phyloP scores from a whole-genome alignment of 352 stramenopile species.

The Thalassiosira hispida region DNA sequence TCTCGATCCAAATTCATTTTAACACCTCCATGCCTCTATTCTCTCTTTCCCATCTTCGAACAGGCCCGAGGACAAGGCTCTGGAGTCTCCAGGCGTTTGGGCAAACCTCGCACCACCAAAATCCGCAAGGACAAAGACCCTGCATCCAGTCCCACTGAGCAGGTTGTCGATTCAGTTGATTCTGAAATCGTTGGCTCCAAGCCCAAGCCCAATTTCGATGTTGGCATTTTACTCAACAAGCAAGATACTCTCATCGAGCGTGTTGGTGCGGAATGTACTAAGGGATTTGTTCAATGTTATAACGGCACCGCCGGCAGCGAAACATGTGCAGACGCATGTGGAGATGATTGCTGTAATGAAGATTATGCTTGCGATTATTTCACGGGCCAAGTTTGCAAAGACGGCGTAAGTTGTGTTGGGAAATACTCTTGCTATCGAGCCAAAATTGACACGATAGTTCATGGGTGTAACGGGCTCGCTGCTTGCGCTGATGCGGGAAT shows the following conservation, averaged over 20 bases:
- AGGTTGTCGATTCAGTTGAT: too few relatives aligned
- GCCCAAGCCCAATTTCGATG: not conserved
- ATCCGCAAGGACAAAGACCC: too few relatives aligned
- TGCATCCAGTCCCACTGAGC: too few relatives aligned
- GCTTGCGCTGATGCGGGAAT: too few relatives aligned
- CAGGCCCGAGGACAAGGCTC: too few relatives aligned
- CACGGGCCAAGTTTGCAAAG: conserved; percentile 7
- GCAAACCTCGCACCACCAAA: too few relatives aligned
- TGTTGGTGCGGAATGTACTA: not conserved
- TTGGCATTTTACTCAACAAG: not conserved
- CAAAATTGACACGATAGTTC: not conserved
- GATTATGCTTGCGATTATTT: not conserved
- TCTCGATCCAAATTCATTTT: too few relatives aligned
- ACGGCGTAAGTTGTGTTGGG: not conserved
- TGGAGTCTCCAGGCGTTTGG: too few relatives aligned
- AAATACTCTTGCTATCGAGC: conserved; percentile 1
- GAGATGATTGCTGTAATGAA: conserved; percentile 1
- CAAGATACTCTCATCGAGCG: not conserved
- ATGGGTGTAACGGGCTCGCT: not conserved
- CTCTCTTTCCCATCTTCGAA: too few relatives aligned
- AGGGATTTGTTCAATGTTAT: not conserved
- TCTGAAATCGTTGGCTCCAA: too few relatives aligned
- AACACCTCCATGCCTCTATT: too few relatives aligned
- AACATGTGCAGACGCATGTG: not conserved
- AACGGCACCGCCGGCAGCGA: not conserved